Base-by-base conservation (phyloP, 306 rosid genomes). In the Pueraria montana region DNA sequence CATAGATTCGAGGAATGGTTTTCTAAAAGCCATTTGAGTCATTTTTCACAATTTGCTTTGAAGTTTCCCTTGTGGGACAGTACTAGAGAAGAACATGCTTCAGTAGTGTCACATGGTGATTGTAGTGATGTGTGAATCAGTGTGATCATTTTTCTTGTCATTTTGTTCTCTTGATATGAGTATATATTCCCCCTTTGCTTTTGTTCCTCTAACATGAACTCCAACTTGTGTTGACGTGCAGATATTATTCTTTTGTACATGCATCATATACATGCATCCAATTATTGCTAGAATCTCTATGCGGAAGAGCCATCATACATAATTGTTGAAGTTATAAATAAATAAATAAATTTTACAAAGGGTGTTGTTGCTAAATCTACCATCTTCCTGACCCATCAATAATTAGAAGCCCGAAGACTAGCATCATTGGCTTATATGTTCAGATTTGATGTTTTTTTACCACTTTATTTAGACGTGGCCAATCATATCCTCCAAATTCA, bases 71-170 rank as follows among this genome's bases (percentile, higher is more conserved):
- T 24, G 88, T 72, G 84, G 77, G 75, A 11, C 79, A 55, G 55
- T 53, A 74, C 48, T 66, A 46, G 80, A 80, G 48, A 55, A 79
- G 32, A 69, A 46, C 59, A 77, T 23, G 85, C 64, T 81, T 74
- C 70, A 78, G 74, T 82, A 46, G 64, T 80, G 72, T 84, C 89
- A 87, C 96, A 81, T 90, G 92, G 86, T 72, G 26, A 79, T 81
- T 52, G 52, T 77, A 32, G 18, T 72, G 52, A 76, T 46, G n/a
- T 67, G 79, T n/a, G n/a, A n/a, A n/a, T n/a, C n/a, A n/a, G n/a
- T n/a, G n/a, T 34, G 71, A 74, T 77, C 50, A 9, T 17, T 46
- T 69, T 73, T 77, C 45, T 84, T 83, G 87, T 87, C 90, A 61
- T 76, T 82, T 87, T 81, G 84, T 84, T 18, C 26, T 73, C 72